Conservation (phyloP, 805 yeast genomes). For the Sugiyamaella lignohabitans region DNA sequence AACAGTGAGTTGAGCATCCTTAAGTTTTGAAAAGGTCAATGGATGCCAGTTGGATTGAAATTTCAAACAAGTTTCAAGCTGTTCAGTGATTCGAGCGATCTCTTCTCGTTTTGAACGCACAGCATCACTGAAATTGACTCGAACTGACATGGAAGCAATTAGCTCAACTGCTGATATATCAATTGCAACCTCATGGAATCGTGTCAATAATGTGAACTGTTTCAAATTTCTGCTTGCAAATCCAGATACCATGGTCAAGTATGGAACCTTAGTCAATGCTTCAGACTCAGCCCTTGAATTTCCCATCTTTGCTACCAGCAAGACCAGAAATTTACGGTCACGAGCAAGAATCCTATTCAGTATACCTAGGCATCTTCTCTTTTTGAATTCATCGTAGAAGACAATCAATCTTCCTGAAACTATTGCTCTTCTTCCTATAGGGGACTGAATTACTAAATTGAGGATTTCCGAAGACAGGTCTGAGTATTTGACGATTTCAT, state of each 20-base stretch:
- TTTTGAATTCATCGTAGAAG: conserved; percentile 22
- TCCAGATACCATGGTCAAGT: background rate
- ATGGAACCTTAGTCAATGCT: conserved; percentile 5
- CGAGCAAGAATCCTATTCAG: background rate
- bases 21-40: conserved; percentile 33
- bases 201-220: background rate
- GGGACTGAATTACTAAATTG: conserved; percentile 40
- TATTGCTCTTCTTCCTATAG: conserved; percentile 44
- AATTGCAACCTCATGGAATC: background rate
- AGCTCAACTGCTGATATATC: conserved; percentile 2
- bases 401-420: conserved; percentile 52
- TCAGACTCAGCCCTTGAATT: background rate
- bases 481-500: conserved; percentile 42
- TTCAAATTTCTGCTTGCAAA: background rate
- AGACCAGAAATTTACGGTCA: background rate
- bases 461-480: conserved; percentile 42
- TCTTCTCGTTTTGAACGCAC: background rate
- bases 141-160: conserved; percentile 2
- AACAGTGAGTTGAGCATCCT: conserved; percentile 34
- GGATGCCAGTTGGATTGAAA: conserved; percentile 12
- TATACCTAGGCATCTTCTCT: background rate
- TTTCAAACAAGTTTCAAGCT: conserved; percentile 2
- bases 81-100: background rate
- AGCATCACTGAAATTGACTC: background rate
- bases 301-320: background rate